A percentile compares a stretch with the other conserved stretches of the same genome.
These are phyloP conservation scores for Panaeolus papilionaceus DNA, from an alignment of 768 basidiomycete species.

Conservation along the genomic window DNA sequence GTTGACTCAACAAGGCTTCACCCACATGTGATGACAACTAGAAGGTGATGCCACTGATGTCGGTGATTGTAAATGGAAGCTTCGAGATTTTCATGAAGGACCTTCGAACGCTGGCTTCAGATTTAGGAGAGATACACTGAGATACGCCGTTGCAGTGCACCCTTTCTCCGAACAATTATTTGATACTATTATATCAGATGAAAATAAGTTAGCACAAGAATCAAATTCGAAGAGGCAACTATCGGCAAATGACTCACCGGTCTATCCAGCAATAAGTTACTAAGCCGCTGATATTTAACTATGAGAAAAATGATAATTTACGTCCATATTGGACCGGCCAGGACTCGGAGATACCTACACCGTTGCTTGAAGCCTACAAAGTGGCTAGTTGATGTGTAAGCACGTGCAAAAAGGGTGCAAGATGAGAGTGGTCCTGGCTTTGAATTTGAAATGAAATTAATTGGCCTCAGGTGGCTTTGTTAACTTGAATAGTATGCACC, in stretches of 20 bases:
- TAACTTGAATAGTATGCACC: neutral
- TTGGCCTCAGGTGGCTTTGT: slow-evolving; percentile 3
- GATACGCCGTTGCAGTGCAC: neutral
- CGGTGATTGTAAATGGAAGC: slow-evolving; percentile 9
- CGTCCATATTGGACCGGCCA: neutral
- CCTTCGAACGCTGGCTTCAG: neutral
- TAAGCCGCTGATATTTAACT: neutral
- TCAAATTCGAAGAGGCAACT: neutral
- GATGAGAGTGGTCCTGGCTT: neutral
- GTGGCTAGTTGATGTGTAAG: neutral
- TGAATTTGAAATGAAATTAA: neutral
- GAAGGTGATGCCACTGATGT: slow-evolving; percentile 10
- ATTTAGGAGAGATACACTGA: neutral
- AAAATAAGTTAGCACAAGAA: neutral
- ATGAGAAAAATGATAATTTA: neutral
- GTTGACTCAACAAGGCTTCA: neutral
- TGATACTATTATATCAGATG: neutral
- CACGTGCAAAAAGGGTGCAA: neutral
- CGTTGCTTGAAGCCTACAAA: no score
- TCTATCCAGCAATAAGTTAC: neutral
- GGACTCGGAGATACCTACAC: neutral
- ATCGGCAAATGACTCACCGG: neutral
- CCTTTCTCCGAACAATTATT: neutral
- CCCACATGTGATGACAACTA: slow-evolving; percentile 3
- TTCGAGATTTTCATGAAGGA: slow-evolving; percentile 7